phyloP scores from a whole-genome alignment of 257 asterid species.

The Leonotis leonurus region DNA sequence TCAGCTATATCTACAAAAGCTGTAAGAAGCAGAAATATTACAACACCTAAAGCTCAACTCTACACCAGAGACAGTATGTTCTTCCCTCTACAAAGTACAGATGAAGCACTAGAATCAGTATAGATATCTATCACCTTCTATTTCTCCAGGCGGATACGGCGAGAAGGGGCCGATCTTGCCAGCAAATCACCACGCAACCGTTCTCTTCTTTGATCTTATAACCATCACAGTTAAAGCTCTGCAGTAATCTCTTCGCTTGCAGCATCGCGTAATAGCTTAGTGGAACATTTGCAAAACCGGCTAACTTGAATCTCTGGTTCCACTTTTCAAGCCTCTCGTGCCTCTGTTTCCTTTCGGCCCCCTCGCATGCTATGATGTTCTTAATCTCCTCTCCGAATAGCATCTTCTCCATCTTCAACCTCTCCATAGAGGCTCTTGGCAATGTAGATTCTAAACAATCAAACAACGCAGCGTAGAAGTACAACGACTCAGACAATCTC shows the following conservation, averaged over 20 bases:
- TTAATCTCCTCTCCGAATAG: constrained; percentile 82
- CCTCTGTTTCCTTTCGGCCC: constrained; percentile 68
- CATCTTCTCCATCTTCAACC: constrained; percentile 81
- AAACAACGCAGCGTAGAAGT: constrained; percentile 78
- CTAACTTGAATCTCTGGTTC: constrained; percentile 54
- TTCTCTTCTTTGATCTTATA: constrained; percentile 82
- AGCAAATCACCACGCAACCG: constrained; percentile 73
- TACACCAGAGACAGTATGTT: constrained; percentile 8
- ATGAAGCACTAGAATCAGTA: neutral
- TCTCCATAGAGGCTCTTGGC: constrained; percentile 67
- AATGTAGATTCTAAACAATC: constrained; percentile 77
- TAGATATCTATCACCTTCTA: constrained; percentile 47
- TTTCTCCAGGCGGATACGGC: constrained; percentile 84
- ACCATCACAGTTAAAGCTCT: constrained; percentile 65
- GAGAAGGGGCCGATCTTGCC: constrained; percentile 90
- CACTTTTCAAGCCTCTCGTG: constrained; percentile 89
- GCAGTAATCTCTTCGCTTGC: constrained; percentile 77
- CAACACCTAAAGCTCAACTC: constrained; percentile 16
- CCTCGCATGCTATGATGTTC: constrained; percentile 82
- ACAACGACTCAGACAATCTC: constrained; percentile 70
- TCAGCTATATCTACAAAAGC: constrained; percentile 26
- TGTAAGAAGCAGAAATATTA: constrained; percentile 2
- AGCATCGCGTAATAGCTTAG: constrained; percentile 84
- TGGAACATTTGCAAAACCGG: constrained; percentile 60
- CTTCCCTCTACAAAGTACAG: constrained; percentile 26